Percentiles rank a stretch among this genome's conserved stretches.
phyloP scores from a whole-genome alignment of 495 filamentous ascomycete genomes.

The Extremus antarcticus region DNA sequence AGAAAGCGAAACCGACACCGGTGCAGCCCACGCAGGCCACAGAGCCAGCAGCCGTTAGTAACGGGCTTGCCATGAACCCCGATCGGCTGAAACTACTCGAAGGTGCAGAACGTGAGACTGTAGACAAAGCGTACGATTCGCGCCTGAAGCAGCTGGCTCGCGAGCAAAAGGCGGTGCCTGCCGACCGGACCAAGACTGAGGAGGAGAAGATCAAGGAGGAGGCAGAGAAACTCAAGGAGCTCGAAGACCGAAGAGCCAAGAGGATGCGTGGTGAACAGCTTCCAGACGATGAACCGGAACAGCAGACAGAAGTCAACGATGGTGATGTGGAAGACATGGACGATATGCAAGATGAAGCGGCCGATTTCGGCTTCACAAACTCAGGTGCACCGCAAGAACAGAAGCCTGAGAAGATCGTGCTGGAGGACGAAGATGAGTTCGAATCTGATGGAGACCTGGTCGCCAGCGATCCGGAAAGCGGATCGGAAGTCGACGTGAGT shows the following conservation, averaged over 20 bases:
- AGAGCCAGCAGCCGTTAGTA: conserved; percentile 1
- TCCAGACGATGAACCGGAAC: conserved; percentile 18
- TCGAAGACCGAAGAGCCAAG: conserved; percentile 64
- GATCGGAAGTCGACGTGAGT: conserved; percentile 45
- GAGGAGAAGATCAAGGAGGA: conserved; percentile 75
- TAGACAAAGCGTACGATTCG: conserved; percentile 76
- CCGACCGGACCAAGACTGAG: conserved; percentile 79
- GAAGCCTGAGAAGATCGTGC: conserved; percentile 34
- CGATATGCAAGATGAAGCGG: conserved; percentile 39
- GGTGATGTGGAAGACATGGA: conserved; percentile 35
- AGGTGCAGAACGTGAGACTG: conserved; percentile 48
- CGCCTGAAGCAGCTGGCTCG: conserved; percentile 67
- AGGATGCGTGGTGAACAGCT: conserved; percentile 57
- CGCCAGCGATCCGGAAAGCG: conserved; percentile 50
- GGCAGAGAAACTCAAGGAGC: conserved; percentile 57
- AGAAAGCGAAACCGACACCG: conserved; percentile 33
- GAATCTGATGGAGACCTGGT: conserved; percentile 78
- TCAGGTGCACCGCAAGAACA: conserved; percentile 6
- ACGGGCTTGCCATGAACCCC: conserved; percentile 39
- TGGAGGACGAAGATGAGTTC: conserved; percentile 91
- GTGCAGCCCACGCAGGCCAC: conserved; percentile 28
- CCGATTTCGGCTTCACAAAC: conserved; percentile 45
- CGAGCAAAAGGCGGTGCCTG: conserved; percentile 72
- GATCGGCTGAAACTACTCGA: conserved; percentile 48
- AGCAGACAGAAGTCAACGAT: conserved; percentile 22